A percentile compares a stretch with the other conserved stretches of the same genome.
These are phyloP conservation scores for Trichosanthes truncata DNA, from an alignment of 306 rosid species.

Conservation along the genomic window DNA sequence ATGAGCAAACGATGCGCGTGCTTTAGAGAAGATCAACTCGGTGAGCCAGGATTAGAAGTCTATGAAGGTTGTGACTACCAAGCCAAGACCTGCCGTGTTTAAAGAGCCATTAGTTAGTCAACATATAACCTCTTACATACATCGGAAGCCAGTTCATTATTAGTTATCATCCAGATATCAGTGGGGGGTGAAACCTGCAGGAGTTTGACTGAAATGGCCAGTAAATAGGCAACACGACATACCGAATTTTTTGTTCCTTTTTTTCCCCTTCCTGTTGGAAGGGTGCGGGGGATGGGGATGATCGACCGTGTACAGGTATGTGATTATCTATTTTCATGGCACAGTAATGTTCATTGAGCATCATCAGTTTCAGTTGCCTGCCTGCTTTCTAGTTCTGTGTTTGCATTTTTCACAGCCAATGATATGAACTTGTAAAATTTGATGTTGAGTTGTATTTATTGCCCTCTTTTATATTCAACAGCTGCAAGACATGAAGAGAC, in stretches of 20 bases:
- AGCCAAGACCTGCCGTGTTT: conserved; percentile 54
- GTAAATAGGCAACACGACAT: background rate
- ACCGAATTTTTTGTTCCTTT: background rate
- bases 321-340: background rate
- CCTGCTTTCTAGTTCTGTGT: background rate
- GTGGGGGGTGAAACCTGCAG: background rate
- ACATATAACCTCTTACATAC: background rate
- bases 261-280: background rate
- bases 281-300: too few relatives aligned
- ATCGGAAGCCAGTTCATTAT: background rate
- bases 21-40: conserved; percentile 63
- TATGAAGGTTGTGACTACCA: conserved; percentile 69
- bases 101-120: background rate
- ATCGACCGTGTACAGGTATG: background rate
- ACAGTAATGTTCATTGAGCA: background rate
- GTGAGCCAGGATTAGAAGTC: conserved; percentile 59
- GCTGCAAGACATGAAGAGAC: background rate
- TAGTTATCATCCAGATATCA: background rate
- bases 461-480: background rate
- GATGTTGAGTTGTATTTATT: background rate
- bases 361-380: background rate
- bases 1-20: conserved; percentile 90
- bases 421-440: background rate
- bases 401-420: background rate
- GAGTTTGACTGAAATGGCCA: background rate